phyloP scores from a whole-genome alignment of 108 stramenopile species.

The Cyclotella baltica region DNA sequence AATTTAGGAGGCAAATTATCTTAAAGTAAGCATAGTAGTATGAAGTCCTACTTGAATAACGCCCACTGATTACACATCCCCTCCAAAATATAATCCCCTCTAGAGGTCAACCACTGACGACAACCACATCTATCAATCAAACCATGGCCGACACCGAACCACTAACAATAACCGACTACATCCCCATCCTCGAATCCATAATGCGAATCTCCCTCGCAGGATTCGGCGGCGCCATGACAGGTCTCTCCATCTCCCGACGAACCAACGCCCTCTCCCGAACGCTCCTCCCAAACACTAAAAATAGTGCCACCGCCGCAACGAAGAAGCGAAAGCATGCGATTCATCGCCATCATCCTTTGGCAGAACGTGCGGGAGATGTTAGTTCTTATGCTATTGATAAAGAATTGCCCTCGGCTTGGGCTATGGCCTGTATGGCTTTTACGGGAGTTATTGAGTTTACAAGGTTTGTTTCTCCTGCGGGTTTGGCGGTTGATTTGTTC shows the following conservation, averaged over 20 bases:
- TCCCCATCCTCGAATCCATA: slow-evolving; percentile 60
- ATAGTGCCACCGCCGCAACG: neutral
- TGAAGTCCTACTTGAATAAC: too few species aligned
- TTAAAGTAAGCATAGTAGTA: too few species aligned
- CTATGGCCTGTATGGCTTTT: slow-evolving; percentile 55
- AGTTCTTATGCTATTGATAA: slow-evolving; percentile 26
- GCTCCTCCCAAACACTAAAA: neutral
- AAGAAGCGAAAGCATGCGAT: neutral
- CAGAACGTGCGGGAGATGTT: neutral
- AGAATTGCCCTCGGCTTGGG: slow-evolving; percentile 54
- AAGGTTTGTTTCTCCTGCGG: slow-evolving; percentile 31
- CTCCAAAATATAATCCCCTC: too few species aligned
- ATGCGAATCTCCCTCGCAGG: slow-evolving; percentile 68
- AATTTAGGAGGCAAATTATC: too few species aligned
- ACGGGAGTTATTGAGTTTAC: slow-evolving; percentile 50
- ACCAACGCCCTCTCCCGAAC: slow-evolving; percentile 13
- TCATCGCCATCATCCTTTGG: slow-evolving; percentile 4
- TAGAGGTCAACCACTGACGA: too few species aligned
- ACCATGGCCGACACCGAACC: too few species aligned
- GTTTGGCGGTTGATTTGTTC: slow-evolving; percentile 5
- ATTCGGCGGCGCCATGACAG: slow-evolving; percentile 72
- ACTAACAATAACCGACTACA: too few species aligned
- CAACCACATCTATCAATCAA: too few species aligned
- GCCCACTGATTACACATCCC: too few species aligned
- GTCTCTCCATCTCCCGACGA: slow-evolving; percentile 66